phyloP scores from a whole-genome alignment of 306 rosid genomes.

The Urtica urens region DNA sequence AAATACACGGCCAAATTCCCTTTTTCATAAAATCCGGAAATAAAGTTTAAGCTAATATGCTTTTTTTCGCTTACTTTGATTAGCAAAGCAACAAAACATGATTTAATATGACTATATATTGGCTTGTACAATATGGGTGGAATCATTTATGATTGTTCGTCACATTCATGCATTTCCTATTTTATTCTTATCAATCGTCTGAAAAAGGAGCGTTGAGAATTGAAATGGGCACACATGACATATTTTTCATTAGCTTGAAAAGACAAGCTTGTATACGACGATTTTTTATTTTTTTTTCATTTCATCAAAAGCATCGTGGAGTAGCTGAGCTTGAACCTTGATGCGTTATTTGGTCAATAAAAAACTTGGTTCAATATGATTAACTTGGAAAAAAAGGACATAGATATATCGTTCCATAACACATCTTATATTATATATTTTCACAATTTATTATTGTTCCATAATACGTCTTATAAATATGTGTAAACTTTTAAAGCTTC shows the following conservation, averaged over 20 bases:
- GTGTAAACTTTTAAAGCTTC: too few species aligned
- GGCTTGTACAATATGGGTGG: background rate
- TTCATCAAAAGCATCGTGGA: too few species aligned
- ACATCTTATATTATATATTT: too few species aligned
- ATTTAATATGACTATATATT: background rate
- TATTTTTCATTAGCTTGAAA: background rate
- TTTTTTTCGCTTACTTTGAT: background rate
- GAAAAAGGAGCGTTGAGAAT: background rate
- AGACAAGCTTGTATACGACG: background rate
- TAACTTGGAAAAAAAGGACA: too few species aligned
- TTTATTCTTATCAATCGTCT: background rate
- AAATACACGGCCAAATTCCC: conserved; percentile 4
- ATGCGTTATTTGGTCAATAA: too few species aligned
- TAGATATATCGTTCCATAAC: too few species aligned
- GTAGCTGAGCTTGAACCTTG: too few species aligned
- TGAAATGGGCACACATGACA: background rate
- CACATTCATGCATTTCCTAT: background rate
- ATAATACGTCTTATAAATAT: too few species aligned
- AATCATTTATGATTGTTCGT: background rate
- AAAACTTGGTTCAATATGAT: too few species aligned
- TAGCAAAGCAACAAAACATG: background rate
- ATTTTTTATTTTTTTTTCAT: too few species aligned
- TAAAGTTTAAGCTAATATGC: conserved; percentile 1
- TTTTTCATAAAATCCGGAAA: background rate
- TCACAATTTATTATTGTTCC: too few species aligned